A percentile compares a stretch with the other conserved stretches of the same genome.
Evolutionary conservation across 768 basidiomycete species (phyloP).

Genomic region (Amanita exitialis): DNA sequence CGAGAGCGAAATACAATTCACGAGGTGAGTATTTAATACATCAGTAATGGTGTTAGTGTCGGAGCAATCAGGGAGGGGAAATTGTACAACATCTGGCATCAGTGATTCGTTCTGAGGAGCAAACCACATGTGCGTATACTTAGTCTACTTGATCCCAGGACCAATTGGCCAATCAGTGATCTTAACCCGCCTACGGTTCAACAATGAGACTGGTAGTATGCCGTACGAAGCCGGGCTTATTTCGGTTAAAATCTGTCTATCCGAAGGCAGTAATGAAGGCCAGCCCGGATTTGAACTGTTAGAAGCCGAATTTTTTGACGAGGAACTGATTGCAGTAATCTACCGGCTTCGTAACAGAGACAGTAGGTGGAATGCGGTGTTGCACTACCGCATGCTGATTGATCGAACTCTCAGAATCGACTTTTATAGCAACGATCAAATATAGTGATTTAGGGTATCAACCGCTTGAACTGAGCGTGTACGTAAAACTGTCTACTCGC

Average conservation of each 20-base stretch:
- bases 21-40: constrained; percentile 32
- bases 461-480: constrained; percentile 31
- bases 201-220: not conserved
- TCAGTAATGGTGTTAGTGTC: constrained; percentile 16
- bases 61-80: constrained; percentile 27
- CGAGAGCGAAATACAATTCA: constrained; percentile 47
- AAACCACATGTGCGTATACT: constrained; percentile 4
- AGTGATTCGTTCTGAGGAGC: constrained; percentile 27
- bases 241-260: constrained; percentile 41
- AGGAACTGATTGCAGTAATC: constrained; percentile 55
- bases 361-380: constrained; percentile 33
- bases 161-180: constrained; percentile 5
- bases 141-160: not conserved
- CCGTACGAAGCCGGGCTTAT: constrained; percentile 8
- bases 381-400: constrained; percentile 14
- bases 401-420: constrained; percentile 33
- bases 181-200: constrained; percentile 6
- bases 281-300: constrained; percentile 37
- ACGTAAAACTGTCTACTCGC: constrained; percentile 46
- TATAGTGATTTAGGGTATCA: constrained; percentile 57
- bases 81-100: constrained; percentile 44
- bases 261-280: constrained; percentile 25
- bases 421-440: constrained; percentile 52
- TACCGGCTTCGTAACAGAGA: constrained; percentile 37
- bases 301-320: constrained; percentile 74